Conservation (phyloP, 257 asterid species). For the Agastache rugosa region DNA sequence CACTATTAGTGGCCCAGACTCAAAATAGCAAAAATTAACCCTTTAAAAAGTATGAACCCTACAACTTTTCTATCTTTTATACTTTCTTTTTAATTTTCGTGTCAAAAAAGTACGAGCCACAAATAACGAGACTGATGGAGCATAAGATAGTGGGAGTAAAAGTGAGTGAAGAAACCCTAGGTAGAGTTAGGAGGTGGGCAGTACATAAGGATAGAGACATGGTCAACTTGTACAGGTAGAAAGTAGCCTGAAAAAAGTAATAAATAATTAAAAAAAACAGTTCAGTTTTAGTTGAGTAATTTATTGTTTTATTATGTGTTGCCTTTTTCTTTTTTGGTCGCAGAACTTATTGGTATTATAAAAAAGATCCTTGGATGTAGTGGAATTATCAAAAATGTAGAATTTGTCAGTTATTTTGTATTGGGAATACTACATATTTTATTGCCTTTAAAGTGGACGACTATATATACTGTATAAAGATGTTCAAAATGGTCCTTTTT, state of each 20-base stretch:
- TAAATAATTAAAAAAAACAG: slow-evolving; percentile 22
- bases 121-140: no score
- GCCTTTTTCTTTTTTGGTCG: slow-evolving; percentile 12
- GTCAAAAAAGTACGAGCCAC: no score
- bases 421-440: slow-evolving; percentile 17
- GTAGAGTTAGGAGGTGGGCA: neutral
- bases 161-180: slow-evolving; percentile 42
- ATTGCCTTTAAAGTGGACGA: neutral
- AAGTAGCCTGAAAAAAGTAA: slow-evolving; percentile 16
- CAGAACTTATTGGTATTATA: slow-evolving; percentile 42
- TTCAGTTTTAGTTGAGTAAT: slow-evolving; percentile 17
- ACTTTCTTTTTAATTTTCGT: no score
- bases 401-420: slow-evolving; percentile 40
- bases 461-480: no score
- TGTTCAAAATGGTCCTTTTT: neutral
- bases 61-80: no score
- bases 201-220: neutral
- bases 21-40: no score
- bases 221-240: slow-evolving; percentile 42
- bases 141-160: neutral
- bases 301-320: slow-evolving; percentile 8
- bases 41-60: no score
- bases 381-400: slow-evolving; percentile 39
- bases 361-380: slow-evolving; percentile 40
- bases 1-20: no score